Percentiles rank a stretch among this genome's conserved stretches.
Conservation (phyloP, 495 filamentous ascomycete species). For the Schizothecium vesticola region DNA sequence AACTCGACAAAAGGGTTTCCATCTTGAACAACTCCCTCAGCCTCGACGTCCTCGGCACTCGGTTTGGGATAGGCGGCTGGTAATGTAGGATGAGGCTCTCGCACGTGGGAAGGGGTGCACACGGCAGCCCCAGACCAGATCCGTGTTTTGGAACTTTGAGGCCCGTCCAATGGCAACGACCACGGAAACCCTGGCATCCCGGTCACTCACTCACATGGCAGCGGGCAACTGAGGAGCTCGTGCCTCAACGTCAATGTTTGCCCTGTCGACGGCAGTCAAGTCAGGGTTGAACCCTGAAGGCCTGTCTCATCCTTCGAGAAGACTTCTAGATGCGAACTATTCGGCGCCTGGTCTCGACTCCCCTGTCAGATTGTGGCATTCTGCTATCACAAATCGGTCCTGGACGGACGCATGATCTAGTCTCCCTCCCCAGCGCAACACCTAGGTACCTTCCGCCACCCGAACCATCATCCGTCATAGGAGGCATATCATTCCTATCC, state of each 20-base stretch:
- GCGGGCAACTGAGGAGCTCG: background rate
- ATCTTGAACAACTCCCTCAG: background rate
- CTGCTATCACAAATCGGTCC: background rate
- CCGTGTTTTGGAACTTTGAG: slow-evolving; percentile 29
- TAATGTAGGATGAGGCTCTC: slow-evolving; percentile 24
- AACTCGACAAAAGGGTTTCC: background rate
- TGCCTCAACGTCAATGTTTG: background rate
- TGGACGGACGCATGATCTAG: background rate
- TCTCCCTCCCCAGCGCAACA: background rate
- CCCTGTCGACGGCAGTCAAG: background rate
- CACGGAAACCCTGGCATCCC: slow-evolving; percentile 15
- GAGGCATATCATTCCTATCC: background rate
- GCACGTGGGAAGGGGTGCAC: slow-evolving; percentile 9
- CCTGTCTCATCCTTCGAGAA: slow-evolving; percentile 1
- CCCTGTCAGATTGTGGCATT: no score
- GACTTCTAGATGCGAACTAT: background rate
- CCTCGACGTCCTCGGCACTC: slow-evolving; percentile 4
- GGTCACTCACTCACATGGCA: background rate
- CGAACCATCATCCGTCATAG: background rate
- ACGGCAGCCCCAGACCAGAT: slow-evolving; percentile 27
- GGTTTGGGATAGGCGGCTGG: slow-evolving; percentile 29
- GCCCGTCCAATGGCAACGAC: slow-evolving; percentile 19
- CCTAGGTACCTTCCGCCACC: background rate
- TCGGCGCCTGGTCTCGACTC: background rate
- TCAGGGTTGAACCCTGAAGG: background rate